Evolutionary conservation across 108 stramenopile genomes (phyloP).

Genomic region (Nannochloropsis salina): DNA sequence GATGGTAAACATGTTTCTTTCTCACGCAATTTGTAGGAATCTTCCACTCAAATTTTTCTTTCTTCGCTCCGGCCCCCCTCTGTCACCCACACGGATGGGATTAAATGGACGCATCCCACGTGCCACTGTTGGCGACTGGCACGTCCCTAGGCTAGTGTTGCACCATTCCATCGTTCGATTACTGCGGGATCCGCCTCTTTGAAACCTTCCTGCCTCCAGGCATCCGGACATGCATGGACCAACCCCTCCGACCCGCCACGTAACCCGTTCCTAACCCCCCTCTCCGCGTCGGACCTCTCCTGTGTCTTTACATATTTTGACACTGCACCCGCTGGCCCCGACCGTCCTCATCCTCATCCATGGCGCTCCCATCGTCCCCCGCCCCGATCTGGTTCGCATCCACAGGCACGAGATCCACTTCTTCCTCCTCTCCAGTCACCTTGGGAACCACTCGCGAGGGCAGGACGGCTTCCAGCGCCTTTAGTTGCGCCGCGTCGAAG

Average conservation of each 20-base stretch:
- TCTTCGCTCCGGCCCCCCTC: too few species aligned
- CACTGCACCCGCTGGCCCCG: conserved; percentile 52
- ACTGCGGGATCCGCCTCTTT: too few species aligned
- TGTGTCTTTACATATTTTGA: conserved; percentile 48
- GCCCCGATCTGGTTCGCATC: conserved; percentile 70
- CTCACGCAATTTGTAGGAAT: too few species aligned
- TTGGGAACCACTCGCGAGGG: conserved; percentile 55
- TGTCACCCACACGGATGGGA: too few species aligned
- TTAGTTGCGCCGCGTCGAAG: conserved; percentile 55
- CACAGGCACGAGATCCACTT: conserved; percentile 49
- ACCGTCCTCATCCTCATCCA: conserved; percentile 47
- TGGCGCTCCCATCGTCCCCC: conserved; percentile 40
- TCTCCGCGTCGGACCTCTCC: not conserved
- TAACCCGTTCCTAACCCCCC: not conserved
- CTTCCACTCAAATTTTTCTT: too few species aligned
- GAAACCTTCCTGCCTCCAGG: too few species aligned
- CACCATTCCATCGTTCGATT: too few species aligned
- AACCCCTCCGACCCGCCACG: not conserved
- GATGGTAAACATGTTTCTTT: too few species aligned
- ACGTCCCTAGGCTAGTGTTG: too few species aligned
- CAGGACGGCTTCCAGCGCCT: conserved; percentile 58
- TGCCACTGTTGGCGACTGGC: too few species aligned
- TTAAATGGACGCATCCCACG: too few species aligned
- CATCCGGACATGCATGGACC: too few species aligned
- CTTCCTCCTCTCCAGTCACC: conserved; percentile 81